Evolutionary conservation across 2,329 filamentous ascomycete species (phyloP).

Genomic region (Coleophoma eucalyptorum): DNA sequence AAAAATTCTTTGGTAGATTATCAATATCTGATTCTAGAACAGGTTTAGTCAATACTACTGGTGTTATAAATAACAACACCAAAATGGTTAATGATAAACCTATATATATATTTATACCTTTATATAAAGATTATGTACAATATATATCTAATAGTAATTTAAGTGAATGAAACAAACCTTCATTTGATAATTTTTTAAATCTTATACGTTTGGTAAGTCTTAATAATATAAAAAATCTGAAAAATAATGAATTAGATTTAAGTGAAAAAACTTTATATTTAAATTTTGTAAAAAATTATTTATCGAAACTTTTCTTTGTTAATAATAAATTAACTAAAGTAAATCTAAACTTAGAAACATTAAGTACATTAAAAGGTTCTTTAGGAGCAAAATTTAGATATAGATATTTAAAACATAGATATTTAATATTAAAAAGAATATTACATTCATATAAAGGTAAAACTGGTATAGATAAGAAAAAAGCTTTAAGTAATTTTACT

Average conservation of each 20-base stretch:
- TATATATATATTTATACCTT: conserved; percentile 16
- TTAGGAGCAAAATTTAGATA: conserved; percentile 3
- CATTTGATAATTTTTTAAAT: neutral
- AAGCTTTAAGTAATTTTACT: no score
- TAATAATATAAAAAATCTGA: neutral
- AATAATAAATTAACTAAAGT: conserved; percentile 10
- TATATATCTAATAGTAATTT: conserved; percentile 10
- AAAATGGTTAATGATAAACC: conserved; percentile 13
- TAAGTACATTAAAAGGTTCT: conserved; percentile 8
- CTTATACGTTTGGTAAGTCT: neutral
- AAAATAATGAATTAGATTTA: conserved; percentile 14
- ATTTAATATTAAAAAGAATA: conserved; percentile 4
- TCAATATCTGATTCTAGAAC: no score
- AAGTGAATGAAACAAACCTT: neutral
- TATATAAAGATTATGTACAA: conserved; percentile 13
- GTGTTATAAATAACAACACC: no score
- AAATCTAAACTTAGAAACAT: conserved; percentile 9
- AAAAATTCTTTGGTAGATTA: no score
- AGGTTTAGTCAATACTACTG: no score
- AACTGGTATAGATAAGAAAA: conserved; percentile 6
- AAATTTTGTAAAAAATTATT: conserved; percentile 12
- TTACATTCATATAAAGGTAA: conserved; percentile 6
- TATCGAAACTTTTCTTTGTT: conserved; percentile 13
- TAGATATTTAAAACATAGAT: conserved; percentile 5
- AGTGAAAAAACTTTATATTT: conserved; percentile 12